Evolutionary conservation across 2,329 filamentous ascomycete species (phyloP).

Genomic region (Cladophialophora carrionii): DNA sequence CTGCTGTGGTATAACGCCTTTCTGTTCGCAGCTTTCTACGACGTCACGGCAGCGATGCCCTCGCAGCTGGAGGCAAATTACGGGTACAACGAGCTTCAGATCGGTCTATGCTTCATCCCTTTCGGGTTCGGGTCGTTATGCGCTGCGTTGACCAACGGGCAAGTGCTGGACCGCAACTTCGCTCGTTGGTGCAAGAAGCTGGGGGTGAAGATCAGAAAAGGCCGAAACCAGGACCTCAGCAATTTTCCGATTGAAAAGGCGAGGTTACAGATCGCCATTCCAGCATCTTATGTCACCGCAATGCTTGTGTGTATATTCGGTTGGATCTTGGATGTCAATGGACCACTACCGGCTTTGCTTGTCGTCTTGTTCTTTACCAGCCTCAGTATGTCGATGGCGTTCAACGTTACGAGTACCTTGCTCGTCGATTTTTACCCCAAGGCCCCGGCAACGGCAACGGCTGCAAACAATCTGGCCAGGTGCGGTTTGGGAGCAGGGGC

Average conservation of each 20-base stretch:
- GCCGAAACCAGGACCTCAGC: slow-evolving; percentile 57
- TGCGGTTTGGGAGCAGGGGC: slow-evolving; percentile 58
- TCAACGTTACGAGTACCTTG: slow-evolving; percentile 53
- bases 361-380: slow-evolving; percentile 46
- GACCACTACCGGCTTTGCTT: slow-evolving; percentile 42
- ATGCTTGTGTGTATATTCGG: slow-evolving; percentile 44
- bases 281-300: slow-evolving; percentile 40
- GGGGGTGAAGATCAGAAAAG: slow-evolving; percentile 64
- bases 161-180: slow-evolving; percentile 72
- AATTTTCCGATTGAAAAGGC: slow-evolving; percentile 56
- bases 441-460: slow-evolving; percentile 56
- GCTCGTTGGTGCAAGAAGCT: slow-evolving; percentile 65
- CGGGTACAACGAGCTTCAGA: slow-evolving; percentile 53
- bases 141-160: slow-evolving; percentile 46
- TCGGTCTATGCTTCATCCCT: slow-evolving; percentile 46
- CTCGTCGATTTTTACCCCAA: slow-evolving; percentile 57
- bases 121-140: slow-evolving; percentile 40
- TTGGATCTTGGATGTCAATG: slow-evolving; percentile 45
- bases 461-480: slow-evolving; percentile 57
- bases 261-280: slow-evolving; percentile 43
- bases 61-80: slow-evolving; percentile 54
- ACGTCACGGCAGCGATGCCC: slow-evolving; percentile 52
- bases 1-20: slow-evolving; percentile 47
- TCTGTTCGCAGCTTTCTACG: slow-evolving; percentile 55
- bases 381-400: slow-evolving; percentile 47